Conservation (phyloP, 2,329 filamentous ascomycete species). For the Colletotrichum nymphaeae region DNA sequence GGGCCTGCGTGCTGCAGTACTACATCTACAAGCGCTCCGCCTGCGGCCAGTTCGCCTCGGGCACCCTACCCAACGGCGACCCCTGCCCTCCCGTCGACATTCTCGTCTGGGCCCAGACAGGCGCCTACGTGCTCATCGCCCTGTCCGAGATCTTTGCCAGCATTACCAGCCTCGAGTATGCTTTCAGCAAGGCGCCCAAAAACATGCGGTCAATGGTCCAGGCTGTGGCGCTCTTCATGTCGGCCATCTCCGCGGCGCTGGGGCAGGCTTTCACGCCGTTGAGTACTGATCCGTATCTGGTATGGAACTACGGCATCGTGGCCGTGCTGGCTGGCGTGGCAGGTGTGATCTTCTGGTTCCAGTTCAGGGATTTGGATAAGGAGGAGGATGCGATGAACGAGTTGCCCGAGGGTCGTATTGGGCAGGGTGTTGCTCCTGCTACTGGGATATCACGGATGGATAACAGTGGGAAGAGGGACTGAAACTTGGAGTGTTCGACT, state of each 20-base stretch:
- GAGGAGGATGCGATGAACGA: slow-evolving; percentile 77
- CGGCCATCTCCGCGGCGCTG: slow-evolving; percentile 74
- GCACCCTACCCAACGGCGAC: slow-evolving; percentile 33
- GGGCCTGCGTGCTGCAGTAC: slow-evolving; percentile 64
- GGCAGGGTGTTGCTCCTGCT: background rate
- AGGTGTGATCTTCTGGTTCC: slow-evolving; percentile 76
- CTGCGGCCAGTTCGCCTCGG: slow-evolving; percentile 61
- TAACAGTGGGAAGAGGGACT: background rate
- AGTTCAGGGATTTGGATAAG: slow-evolving; percentile 70
- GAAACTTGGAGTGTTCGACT: background rate
- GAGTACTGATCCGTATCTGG: slow-evolving; percentile 70
- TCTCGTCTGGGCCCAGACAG: slow-evolving; percentile 72
- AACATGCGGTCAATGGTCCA: slow-evolving; percentile 83
- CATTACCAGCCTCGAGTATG: slow-evolving; percentile 75
- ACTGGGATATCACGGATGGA: background rate
- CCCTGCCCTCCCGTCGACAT: slow-evolving; percentile 61
- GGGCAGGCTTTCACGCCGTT: slow-evolving; percentile 66
- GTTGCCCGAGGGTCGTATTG: slow-evolving; percentile 49
- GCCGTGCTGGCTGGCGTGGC: slow-evolving; percentile 73
- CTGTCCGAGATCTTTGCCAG: slow-evolving; percentile 62
- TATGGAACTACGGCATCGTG: slow-evolving; percentile 79
- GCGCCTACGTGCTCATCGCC: slow-evolving; percentile 60
- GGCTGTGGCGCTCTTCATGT: slow-evolving; percentile 75
- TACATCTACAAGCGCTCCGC: slow-evolving; percentile 73
- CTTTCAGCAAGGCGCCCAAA: slow-evolving; percentile 79